Evolutionary conservation across 1,284 basidiomycete genomes (phyloP), one percentile per base, ranked within the genome.

Genomic region (Papiliotrema terrestris): DNA sequence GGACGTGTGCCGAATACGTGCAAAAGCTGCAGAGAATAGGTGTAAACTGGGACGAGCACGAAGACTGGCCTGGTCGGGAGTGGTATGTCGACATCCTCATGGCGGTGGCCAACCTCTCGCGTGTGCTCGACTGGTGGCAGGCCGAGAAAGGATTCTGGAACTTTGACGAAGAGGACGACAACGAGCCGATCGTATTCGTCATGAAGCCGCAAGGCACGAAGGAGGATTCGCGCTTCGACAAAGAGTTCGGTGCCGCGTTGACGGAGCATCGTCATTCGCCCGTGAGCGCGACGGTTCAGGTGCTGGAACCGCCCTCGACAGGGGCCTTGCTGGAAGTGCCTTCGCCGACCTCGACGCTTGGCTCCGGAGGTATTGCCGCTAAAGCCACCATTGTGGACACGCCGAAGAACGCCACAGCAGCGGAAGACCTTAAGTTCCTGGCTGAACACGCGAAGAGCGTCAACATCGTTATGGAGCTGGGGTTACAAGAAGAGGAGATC

Each of bases 111-210:
- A 91, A 89, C 65, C 85, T 99, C 57, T 91, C 88, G 73, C 88
- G 96, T 54, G 95, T 98, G 26, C 86, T 98, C 56, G 96, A 98
- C 71, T 99, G 96, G 96, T 99, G 95, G 95, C 92, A 97, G 74
- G 95, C 95, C n/a, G 96, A 98, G 79, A 95, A 95, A 71, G 91
- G 94, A 60, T 98, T 98, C 77, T 99, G 96, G 96, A 97, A 97
- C 69, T 98, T 98, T 70, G 89, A 94, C 71, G 92, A 95, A 57
- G 90, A 93, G 50, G 77, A 92, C 52, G 78, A 76, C 47, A 78
- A 81, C 56, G 93, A 96, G 63, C 89, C 89, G 1, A 80, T 95
- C 52, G 83, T 86, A 58, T 95, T 95, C 69, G 89, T 96, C 54
- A 86, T 91, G 69, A 93, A 93, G 69, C 86, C 90, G 25, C 29